phyloP scores from a whole-genome alignment of 2,329 filamentous ascomycete species.

The Cladophialophora psammophila region DNA sequence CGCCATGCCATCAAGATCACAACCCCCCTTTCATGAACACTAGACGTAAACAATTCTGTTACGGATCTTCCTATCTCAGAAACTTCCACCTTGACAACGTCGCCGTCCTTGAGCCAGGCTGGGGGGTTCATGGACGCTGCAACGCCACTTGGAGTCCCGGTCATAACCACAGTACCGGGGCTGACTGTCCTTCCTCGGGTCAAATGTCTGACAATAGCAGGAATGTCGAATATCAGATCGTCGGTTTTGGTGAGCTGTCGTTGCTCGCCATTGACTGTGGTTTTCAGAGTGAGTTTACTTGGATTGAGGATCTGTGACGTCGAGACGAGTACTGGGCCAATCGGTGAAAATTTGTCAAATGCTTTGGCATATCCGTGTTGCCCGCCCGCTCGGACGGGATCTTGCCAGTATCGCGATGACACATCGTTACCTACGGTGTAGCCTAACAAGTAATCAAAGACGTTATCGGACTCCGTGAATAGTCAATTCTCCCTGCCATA shows the following conservation, averaged over 20 bases:
- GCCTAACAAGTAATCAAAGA: slow-evolving; percentile 75
- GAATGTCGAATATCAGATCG: slow-evolving; percentile 50
- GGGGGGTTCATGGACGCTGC: slow-evolving; percentile 51
- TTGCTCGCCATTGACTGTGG: slow-evolving; percentile 46
- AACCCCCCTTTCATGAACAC: background rate
- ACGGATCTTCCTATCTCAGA: slow-evolving; percentile 56
- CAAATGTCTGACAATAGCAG: slow-evolving; percentile 45
- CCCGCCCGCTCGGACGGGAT: slow-evolving; percentile 66
- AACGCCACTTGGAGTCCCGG: slow-evolving; percentile 52
- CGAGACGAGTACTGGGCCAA: slow-evolving; percentile 60
- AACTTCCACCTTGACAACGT: slow-evolving; percentile 55
- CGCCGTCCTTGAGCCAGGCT: slow-evolving; percentile 46
- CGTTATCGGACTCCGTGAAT: slow-evolving; percentile 56
- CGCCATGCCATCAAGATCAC: no score
- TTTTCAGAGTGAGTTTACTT: slow-evolving; percentile 42
- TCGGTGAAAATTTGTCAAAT: slow-evolving; percentile 63
- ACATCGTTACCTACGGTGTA: slow-evolving; percentile 81
- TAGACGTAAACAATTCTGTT: slow-evolving; percentile 39
- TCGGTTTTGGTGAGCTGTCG: slow-evolving; percentile 47
- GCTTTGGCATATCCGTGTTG: slow-evolving; percentile 68
- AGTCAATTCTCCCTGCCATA: slow-evolving; percentile 25
- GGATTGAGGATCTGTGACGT: slow-evolving; percentile 42
- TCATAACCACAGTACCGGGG: slow-evolving; percentile 49
- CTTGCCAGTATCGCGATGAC: slow-evolving; percentile 75
- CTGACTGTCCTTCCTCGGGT: slow-evolving; percentile 49